Conservation (phyloP, 441 rosid genomes). For the Gossypium schwendimanii region DNA sequence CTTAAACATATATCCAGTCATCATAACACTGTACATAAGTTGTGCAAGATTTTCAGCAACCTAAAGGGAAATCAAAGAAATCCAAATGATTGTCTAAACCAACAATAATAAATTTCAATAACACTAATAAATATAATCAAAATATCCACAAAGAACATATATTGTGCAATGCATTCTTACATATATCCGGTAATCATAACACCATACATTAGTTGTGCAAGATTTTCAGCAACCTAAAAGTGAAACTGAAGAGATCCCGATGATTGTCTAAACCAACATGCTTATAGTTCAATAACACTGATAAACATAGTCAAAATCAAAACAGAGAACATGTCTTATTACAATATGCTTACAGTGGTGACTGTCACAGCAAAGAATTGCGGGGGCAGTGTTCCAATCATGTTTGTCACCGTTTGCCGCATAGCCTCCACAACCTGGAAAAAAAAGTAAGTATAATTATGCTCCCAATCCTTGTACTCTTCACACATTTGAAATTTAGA, state of each 20-base stretch:
- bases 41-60: conserved; percentile 98
- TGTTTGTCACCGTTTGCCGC: conserved; percentile 86
- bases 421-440: conserved; percentile 86
- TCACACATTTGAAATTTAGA: no score
- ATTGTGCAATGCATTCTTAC: conserved; percentile 79
- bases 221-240: conserved; percentile 87
- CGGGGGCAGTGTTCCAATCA: conserved; percentile 88
- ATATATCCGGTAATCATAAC: conserved; percentile 95
- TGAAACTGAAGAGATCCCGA: conserved; percentile 11
- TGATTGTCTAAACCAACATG: conserved; percentile 1
- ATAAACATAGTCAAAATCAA: background rate
- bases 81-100: conserved; percentile 2
- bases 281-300: background rate
- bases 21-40: conserved; percentile 90
- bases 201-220: conserved; percentile 84
- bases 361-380: conserved; percentile 81
- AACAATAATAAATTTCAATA: background rate
- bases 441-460: background rate
- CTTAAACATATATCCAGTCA: conserved; percentile 98
- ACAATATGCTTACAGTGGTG: conserved; percentile 56
- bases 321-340: background rate
- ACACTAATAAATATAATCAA: background rate
- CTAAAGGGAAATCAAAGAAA: conserved; percentile 31
- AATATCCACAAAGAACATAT: conserved; percentile 7
- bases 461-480: no score